Conservation (phyloP, 805 yeast genomes). For the Zygosaccharomyces lentus region DNA sequence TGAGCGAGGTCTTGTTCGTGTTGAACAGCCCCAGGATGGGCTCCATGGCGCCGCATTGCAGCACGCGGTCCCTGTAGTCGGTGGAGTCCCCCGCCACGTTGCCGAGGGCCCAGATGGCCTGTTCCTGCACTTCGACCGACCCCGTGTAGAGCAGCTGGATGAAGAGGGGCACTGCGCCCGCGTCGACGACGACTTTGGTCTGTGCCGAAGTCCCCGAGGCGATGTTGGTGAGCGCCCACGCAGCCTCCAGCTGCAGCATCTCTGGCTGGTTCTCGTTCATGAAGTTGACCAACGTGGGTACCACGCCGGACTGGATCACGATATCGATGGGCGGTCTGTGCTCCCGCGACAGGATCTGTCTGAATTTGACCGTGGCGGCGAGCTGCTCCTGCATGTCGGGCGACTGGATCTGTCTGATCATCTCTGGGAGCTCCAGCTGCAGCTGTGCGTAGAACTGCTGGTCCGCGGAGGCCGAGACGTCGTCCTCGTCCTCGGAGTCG, state of each 20-base stretch:
- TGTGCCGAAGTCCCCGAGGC: conserved; percentile 92
- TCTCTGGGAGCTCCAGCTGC: conserved; percentile 69
- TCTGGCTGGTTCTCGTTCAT: conserved; percentile 75
- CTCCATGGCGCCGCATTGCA: conserved; percentile 79
- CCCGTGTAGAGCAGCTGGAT: conserved; percentile 75
- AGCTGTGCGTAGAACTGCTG: conserved; percentile 45
- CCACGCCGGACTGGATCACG: conserved; percentile 90
- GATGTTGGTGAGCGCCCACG: conserved; percentile 99
- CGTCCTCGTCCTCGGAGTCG: conserved; percentile 50
- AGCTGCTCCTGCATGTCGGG: conserved; percentile 74
- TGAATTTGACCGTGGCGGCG: conserved; percentile 85
- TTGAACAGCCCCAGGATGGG: conserved; percentile 78
- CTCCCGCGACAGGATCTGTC: conserved; percentile 90
- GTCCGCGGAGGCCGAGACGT: conserved; percentile 36
- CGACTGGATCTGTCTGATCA: conserved; percentile 78
- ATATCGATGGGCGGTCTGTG: conserved; percentile 93
- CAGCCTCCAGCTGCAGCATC: conserved; percentile 92
- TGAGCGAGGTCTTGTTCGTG: conserved; percentile 78
- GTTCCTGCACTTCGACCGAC: conserved; percentile 91
- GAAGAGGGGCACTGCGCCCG: conserved; percentile 90
- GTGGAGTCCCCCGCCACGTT: conserved; percentile 98
- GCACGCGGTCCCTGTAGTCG: conserved; percentile 81
- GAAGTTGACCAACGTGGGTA: conserved; percentile 83
- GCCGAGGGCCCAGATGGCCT: conserved; percentile 99
- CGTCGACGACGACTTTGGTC: conserved; percentile 84